These are phyloP conservation scores for Raffaelea arxii DNA, from an alignment of 2,329 filamentous ascomycete species.

Conservation along the genomic window DNA sequence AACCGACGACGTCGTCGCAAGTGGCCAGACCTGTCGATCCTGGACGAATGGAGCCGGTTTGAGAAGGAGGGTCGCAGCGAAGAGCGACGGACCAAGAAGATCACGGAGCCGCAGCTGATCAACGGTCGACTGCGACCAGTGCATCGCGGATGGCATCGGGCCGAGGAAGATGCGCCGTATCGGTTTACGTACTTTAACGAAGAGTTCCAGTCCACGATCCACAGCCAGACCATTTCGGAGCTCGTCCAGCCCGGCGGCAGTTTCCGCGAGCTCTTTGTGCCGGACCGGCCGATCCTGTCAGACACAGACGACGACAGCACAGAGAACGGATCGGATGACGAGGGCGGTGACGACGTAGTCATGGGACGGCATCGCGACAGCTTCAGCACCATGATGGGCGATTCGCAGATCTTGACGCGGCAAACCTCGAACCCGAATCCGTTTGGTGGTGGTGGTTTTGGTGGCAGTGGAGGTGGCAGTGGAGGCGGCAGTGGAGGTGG, in stretches of 20 bases:
- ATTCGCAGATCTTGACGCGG: slow-evolving; percentile 32
- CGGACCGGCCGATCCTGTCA: slow-evolving; percentile 66
- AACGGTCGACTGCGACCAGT: slow-evolving; percentile 80
- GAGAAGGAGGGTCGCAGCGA: slow-evolving; percentile 85
- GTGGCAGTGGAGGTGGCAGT: too few relatives aligned
- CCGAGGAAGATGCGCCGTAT: slow-evolving; percentile 84
- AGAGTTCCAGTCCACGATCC: slow-evolving; percentile 89
- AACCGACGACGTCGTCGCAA: slow-evolving; percentile 51
- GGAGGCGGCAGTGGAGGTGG: too few relatives aligned
- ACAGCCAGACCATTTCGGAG: slow-evolving; percentile 91
- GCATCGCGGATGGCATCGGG: slow-evolving; percentile 71
- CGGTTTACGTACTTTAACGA: slow-evolving; percentile 99
- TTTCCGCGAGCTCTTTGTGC: slow-evolving; percentile 83
- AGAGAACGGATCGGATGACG: background rate
- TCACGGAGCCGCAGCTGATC: slow-evolving; percentile 87
- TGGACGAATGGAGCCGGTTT: slow-evolving; percentile 83
- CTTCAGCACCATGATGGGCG: slow-evolving; percentile 18
- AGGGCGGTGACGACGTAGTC: background rate
- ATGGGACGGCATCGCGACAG: slow-evolving; percentile 6
- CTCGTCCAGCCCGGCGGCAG: slow-evolving; percentile 74
- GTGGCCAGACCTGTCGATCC: slow-evolving; percentile 76
- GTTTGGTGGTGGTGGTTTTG: too few relatives aligned
- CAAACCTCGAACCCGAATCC: too few relatives aligned
- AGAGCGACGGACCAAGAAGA: slow-evolving; percentile 76
- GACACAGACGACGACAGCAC: slow-evolving; percentile 60